A percentile compares a stretch with the other conserved stretches of the same genome.
These are phyloP conservation scores for Lactarius hatsudake DNA, from an alignment of 768 basidiomycete species.

Conservation along the genomic window DNA sequence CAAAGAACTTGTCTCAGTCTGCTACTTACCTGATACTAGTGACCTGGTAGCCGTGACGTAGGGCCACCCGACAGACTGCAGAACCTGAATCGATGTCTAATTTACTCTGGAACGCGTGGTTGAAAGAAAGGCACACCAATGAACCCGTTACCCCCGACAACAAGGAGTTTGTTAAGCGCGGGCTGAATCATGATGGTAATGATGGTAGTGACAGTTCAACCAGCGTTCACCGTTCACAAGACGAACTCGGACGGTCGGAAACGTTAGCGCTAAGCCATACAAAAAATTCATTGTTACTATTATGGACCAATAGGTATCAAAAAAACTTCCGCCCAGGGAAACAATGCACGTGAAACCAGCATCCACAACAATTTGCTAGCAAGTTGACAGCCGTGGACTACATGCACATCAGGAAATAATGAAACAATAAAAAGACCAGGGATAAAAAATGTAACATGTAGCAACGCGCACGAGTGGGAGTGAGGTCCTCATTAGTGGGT, in stretches of 20 bases:
- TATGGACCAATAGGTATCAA: not conserved
- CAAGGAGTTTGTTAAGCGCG: constrained; percentile 64
- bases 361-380: constrained; percentile 7
- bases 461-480: constrained; percentile 29
- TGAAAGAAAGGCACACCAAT: constrained; percentile 54
- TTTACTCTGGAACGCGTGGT: not conserved
- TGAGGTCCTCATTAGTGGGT: constrained; percentile 31
- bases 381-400: constrained; percentile 7
- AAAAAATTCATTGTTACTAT: not conserved
- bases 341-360: constrained; percentile 1
- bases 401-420: not conserved
- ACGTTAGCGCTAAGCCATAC: not conserved
- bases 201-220: not conserved
- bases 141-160: constrained; percentile 98
- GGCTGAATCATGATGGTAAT: constrained; percentile 16
- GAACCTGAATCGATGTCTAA: constrained; percentile 58
- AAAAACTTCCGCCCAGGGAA: not conserved
- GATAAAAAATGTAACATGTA: constrained; percentile 18
- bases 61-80: constrained; percentile 85
- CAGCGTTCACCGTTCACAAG: not conserved
- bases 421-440: constrained; percentile 18
- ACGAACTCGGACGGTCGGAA: not conserved
- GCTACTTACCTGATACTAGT: constrained; percentile 76
- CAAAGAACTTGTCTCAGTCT: constrained; percentile 2
- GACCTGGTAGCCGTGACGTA: constrained; percentile 81